Conservation (phyloP, 176 grass and related monocot species). For the Carex littledalei region DNA sequence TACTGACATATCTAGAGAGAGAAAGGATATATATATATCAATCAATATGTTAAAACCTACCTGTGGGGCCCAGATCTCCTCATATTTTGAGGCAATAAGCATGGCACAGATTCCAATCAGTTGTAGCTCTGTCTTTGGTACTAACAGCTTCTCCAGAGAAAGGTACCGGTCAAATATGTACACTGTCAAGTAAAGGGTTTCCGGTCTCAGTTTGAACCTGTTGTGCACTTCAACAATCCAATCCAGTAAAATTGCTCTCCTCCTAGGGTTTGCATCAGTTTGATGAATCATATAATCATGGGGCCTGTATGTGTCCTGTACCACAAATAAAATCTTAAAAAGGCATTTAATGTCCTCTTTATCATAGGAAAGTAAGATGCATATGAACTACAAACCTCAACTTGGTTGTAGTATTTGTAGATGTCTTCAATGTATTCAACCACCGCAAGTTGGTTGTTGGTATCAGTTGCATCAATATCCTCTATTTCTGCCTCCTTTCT, state of each 20-base stretch:
- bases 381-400: constrained; percentile 32
- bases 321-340: constrained; percentile 2
- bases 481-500: constrained; percentile 6
- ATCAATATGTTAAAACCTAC: constrained; percentile 27
- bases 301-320: constrained; percentile 41
- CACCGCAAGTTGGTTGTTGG: constrained; percentile 55
- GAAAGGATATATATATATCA: background rate
- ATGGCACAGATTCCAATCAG: constrained; percentile 68
- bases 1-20: background rate
- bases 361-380: no score
- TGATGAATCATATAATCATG: constrained; percentile 47
- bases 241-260: constrained; percentile 61
- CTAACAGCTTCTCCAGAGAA: constrained; percentile 28
- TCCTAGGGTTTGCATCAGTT: constrained; percentile 48
- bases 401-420: constrained; percentile 63
- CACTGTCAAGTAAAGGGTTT: constrained; percentile 72
- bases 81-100: constrained; percentile 85
- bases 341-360: background rate
- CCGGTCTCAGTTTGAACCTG: constrained; percentile 58
- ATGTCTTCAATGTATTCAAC: constrained; percentile 78
- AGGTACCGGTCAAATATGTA: constrained; percentile 70
- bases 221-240: constrained; percentile 74
- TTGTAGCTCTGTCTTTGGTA: constrained; percentile 58
- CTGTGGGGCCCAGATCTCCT: constrained; percentile 68
- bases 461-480: constrained; percentile 59